phyloP scores from a whole-genome alignment of 2,329 filamentous ascomycete genomes.

The Calonectria fujianensis region DNA sequence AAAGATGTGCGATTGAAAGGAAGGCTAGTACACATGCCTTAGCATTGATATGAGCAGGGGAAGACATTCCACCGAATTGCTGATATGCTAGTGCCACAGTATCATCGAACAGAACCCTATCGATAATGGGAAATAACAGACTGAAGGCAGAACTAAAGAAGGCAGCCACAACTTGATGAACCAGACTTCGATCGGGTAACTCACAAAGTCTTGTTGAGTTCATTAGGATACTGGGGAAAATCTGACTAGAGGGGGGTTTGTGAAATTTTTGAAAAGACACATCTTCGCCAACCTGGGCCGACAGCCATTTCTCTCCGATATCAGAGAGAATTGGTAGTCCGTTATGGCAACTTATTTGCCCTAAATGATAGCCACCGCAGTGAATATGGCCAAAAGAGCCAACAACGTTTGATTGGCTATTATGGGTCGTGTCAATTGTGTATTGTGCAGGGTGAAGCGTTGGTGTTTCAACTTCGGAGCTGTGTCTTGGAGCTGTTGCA shows the following conservation, averaged over 20 bases:
- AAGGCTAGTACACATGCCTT: background rate
- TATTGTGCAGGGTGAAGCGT: background rate
- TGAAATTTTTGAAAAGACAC: background rate
- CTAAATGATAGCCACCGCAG: background rate
- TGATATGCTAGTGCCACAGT: background rate
- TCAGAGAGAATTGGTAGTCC: background rate
- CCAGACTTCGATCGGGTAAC: background rate
- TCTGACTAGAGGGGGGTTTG: background rate
- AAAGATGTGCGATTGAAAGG: slow-evolving; percentile 6
- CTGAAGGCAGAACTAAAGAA: background rate
- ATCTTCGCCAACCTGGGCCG: background rate
- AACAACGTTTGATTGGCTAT: background rate
- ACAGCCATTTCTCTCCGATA: background rate
- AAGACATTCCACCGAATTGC: background rate
- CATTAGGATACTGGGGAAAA: background rate
- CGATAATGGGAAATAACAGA: background rate
- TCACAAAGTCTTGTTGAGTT: background rate
- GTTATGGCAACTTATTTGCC: background rate
- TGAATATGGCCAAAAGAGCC: background rate
- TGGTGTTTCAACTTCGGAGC: background rate
- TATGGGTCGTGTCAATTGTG: background rate
- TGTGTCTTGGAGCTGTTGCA: background rate
- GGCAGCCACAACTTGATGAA: background rate
- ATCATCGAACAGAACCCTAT: background rate
- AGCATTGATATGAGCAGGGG: background rate